These are phyloP conservation scores for Blastocrithidia nonstop DNA, from an alignment of 208 protist genomes.

Conservation along the genomic window DNA sequence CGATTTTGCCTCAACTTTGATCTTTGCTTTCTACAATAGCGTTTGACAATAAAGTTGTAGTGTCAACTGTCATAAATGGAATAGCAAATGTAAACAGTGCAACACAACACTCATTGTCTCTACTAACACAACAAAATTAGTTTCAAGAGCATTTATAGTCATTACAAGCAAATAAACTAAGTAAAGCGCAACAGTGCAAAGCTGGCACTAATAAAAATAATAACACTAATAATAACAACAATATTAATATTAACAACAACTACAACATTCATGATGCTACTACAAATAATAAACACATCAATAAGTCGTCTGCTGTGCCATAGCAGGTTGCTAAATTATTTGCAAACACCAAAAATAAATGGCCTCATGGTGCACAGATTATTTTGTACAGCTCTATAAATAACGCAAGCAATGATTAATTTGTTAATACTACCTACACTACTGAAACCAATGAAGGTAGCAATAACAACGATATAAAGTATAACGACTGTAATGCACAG, in stretches of 20 bases:
- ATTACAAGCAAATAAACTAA: neutral
- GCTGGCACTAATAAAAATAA: neutral
- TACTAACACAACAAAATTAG: neutral
- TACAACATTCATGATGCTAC: neutral
- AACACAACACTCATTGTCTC: neutral
- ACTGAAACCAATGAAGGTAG: too few species aligned
- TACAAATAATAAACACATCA: neutral
- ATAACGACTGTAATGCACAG: conserved; percentile 5
- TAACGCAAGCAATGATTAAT: too few species aligned
- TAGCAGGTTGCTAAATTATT: too few species aligned
- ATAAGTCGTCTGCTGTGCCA: too few species aligned
- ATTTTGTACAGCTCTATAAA: too few species aligned
- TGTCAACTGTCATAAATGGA: neutral
- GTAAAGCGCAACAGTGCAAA: conserved; percentile 1
- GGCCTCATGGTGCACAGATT: too few species aligned
- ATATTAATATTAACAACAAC: neutral
- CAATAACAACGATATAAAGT: conserved; percentile 5
- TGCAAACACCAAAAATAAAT: too few species aligned
- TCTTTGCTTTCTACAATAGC: conserved; percentile 33
- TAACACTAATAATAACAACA: conserved; percentile 1
- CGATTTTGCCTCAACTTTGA: conserved; percentile 51
- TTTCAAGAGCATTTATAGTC: neutral
- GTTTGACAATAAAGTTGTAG: neutral
- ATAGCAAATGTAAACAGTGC: neutral
- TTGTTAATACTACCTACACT: too few species aligned